A percentile compares a stretch with the other conserved stretches of the same genome.
Evolutionary conservation across 1,284 basidiomycete genomes (phyloP).

Genomic region (Trametes versicolor): DNA sequence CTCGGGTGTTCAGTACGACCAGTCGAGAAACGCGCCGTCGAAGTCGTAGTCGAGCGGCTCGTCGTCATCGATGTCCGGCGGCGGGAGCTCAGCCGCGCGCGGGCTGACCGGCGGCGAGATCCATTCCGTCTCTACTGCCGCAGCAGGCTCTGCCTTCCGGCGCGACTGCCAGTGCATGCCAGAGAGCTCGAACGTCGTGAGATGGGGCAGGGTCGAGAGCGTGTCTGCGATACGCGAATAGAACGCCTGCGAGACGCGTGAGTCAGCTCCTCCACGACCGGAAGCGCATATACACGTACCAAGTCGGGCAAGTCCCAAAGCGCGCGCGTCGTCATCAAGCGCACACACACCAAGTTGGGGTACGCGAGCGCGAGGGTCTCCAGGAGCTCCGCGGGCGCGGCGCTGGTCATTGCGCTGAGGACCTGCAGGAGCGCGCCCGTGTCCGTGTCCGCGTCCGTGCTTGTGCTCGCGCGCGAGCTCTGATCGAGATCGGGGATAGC

Average conservation of each 20-base stretch:
- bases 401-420: slow-evolving; percentile 49
- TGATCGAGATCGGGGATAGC: slow-evolving; percentile 22
- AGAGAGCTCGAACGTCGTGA: slow-evolving; percentile 73
- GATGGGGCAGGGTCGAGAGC: slow-evolving; percentile 62
- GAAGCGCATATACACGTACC: slow-evolving; percentile 38
- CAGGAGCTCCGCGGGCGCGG: slow-evolving; percentile 45
- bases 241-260: slow-evolving; percentile 56
- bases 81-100: slow-evolving; percentile 30
- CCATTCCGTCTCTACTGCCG: slow-evolving; percentile 43
- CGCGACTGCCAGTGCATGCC: slow-evolving; percentile 72
- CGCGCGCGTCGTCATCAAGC: slow-evolving; percentile 47
- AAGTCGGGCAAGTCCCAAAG: slow-evolving; percentile 46
- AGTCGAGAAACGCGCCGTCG: slow-evolving; percentile 44
- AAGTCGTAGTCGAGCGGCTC: slow-evolving; percentile 40
- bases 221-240: slow-evolving; percentile 66
- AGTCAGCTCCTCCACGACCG: slow-evolving; percentile 26
- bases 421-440: slow-evolving; percentile 37
- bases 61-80: slow-evolving; percentile 24
- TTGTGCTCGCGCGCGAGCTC: slow-evolving; percentile 6
- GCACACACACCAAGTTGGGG: slow-evolving; percentile 46
- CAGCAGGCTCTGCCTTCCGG: slow-evolving; percentile 27
- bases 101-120: slow-evolving; percentile 45
- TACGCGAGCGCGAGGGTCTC: slow-evolving; percentile 46
- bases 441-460: slow-evolving; percentile 18
- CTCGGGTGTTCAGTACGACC: slow-evolving; percentile 39